phyloP scores from a whole-genome alignment of 768 basidiomycete genomes.

The Rossbeevera mucosa region DNA sequence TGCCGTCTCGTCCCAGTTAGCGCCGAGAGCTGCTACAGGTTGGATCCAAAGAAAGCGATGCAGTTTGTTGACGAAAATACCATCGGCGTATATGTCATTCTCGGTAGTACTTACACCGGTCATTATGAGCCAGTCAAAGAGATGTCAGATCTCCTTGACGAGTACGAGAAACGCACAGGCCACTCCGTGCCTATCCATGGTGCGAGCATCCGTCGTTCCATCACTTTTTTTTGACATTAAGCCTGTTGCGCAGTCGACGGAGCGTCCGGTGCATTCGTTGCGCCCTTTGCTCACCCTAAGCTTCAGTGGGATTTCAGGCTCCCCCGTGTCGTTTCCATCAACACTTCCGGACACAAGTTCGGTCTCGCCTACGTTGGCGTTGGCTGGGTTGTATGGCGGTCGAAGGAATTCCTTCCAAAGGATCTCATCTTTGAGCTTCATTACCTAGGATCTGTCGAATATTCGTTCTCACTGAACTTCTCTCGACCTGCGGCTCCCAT shows the following conservation, averaged over 20 bases:
- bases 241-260: conserved; percentile 40
- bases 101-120: conserved; percentile 56
- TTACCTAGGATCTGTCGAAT: conserved; percentile 57
- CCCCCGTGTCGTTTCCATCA: conserved; percentile 56
- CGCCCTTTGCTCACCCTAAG: conserved; percentile 55
- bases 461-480: conserved; percentile 67
- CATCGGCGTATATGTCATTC: conserved; percentile 62
- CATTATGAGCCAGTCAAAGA: conserved; percentile 78
- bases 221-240: conserved; percentile 4
- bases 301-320: conserved; percentile 58
- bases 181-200: conserved; percentile 41
- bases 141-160: conserved; percentile 70
- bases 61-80: conserved; percentile 67
- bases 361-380: conserved; percentile 53
- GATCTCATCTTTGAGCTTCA: conserved; percentile 65
- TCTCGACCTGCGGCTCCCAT: conserved; percentile 59
- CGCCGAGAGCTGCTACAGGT: conserved; percentile 68
- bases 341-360: conserved; percentile 60
- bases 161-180: conserved; percentile 47
- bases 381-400: conserved; percentile 65
- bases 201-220: conserved; percentile 23
- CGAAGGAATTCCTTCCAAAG: conserved; percentile 53
- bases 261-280: conserved; percentile 59
- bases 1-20: conserved; percentile 59
- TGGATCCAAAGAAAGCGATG: conserved; percentile 65